These are phyloP conservation scores for Trametes maxima DNA, from an alignment of 768 basidiomycete species.

Conservation along the genomic window DNA sequence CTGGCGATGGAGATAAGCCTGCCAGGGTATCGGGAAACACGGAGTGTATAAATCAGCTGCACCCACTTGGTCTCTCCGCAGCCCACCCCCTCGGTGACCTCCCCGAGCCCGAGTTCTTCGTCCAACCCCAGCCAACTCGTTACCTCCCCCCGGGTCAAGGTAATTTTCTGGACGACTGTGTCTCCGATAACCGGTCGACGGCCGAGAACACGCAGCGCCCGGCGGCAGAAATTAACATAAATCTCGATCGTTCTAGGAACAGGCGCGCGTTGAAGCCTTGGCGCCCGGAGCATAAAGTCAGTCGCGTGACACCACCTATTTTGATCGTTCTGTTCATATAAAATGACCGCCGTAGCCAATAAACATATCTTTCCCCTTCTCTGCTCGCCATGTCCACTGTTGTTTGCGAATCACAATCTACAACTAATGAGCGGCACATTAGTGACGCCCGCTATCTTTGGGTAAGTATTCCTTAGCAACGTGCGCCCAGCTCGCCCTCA, in stretches of 20 bases:
- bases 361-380: neutral
- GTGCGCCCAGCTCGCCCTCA: neutral
- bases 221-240: neutral
- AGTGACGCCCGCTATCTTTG: constrained; percentile 15
- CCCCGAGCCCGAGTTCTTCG: neutral
- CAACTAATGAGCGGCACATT: neutral
- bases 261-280: neutral
- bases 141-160: too few relatives aligned
- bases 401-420: constrained; percentile 2
- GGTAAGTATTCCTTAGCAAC: constrained; percentile 2
- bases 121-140: too few relatives aligned
- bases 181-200: too few relatives aligned
- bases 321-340: neutral
- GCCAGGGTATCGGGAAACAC: too few relatives aligned
- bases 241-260: constrained; percentile 3
- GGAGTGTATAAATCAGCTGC: neutral
- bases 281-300: constrained; percentile 1
- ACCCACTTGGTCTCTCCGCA: too few relatives aligned
- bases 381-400: constrained; percentile 4
- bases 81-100: neutral
- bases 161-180: too few relatives aligned
- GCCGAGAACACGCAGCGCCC: neutral
- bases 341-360: too few relatives aligned
- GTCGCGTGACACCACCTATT: constrained; percentile 2
- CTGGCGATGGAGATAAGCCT: constrained; percentile 8